These are phyloP conservation scores for Beauveria medogensis DNA, from an alignment of 2,329 filamentous ascomycete species.

Conservation along the genomic window DNA sequence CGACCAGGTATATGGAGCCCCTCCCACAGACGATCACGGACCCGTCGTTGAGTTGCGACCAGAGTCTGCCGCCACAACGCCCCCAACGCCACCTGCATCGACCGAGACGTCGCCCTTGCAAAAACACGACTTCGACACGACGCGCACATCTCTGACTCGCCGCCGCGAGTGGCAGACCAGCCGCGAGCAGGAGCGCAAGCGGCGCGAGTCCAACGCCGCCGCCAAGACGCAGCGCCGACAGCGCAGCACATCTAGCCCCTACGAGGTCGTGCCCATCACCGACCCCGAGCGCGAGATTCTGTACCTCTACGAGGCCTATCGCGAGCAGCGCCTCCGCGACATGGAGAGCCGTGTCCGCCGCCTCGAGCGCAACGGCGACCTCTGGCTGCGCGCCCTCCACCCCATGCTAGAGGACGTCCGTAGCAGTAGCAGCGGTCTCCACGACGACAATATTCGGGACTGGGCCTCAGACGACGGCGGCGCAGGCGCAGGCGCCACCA, in stretches of 20 bases:
- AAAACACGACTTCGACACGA: conserved; percentile 18
- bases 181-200: conserved; percentile 21
- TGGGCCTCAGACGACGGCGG: conserved; percentile 26
- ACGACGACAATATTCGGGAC: conserved; percentile 16
- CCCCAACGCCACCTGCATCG: conserved; percentile 24
- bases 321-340: conserved; percentile 35
- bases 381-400: conserved; percentile 35
- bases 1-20: not conserved
- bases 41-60: not conserved
- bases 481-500: not conserved
- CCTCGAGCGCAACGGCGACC: conserved; percentile 39
- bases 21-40: not conserved
- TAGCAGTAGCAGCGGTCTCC: conserved; percentile 8
- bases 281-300: conserved; percentile 27
- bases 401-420: conserved; percentile 37
- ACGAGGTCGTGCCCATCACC: conserved; percentile 13
- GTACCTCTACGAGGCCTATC: conserved; percentile 31
- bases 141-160: conserved; percentile 24
- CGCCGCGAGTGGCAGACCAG: conserved; percentile 27
- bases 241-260: conserved; percentile 16
- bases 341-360: conserved; percentile 38
- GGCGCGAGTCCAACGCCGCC: conserved; percentile 16
- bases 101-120: conserved; percentile 21
- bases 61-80: not conserved
- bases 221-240: conserved; percentile 17